Evolutionary conservation across 331 rosid species (phyloP), one percentile per base, ranked within the genome.

Genomic region (Telfairia occidentalis): DNA sequence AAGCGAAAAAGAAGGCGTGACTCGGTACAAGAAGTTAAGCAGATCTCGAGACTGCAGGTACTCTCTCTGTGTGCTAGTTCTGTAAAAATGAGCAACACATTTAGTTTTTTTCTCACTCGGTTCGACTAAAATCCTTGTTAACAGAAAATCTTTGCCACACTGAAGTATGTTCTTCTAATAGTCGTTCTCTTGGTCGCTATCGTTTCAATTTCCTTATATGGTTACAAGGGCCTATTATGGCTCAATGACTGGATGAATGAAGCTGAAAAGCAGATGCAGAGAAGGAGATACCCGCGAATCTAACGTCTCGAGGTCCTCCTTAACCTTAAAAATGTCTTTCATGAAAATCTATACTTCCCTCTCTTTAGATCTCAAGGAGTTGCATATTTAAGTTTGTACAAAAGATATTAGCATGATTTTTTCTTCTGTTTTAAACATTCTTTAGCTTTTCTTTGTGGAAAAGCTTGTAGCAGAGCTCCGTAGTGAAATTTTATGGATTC

Each of bases 171-270:
- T 80, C 86, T 89, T 83, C 85, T 91, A 21, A 71, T 52, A 63
- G 61, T 84, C 32, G 38, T 69, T 52, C 46, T 91, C 71, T 50
- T 77, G 61, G 50, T 87, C 85, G 82, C 74, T 16, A 65, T 91
- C 72, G 73, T 86, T 53, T 81, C 77, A 8, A 85, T 86, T 46
- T 38, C 86, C 46, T 77, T 78, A 77, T 88, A 76, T 75, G 96
- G 92, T 15, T 88, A 87, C 86, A 85, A 82, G 78, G 93, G 93
- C 72, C 85, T 94, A 12, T 66, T 89, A 66, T 35, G 83, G 96
- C 96, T 94, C 75, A 54, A 69, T 78, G 97, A 91, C 79, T 85
- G 96, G 98, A 94, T 94, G 98, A 88, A 94, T 59, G 92, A 91
- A 85, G 87, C 84, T 34, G 98, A 94, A 12, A 88, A 77, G 72